Base-by-base conservation (phyloP, 345 rosid genomes). In the Syzygium grande region DNA sequence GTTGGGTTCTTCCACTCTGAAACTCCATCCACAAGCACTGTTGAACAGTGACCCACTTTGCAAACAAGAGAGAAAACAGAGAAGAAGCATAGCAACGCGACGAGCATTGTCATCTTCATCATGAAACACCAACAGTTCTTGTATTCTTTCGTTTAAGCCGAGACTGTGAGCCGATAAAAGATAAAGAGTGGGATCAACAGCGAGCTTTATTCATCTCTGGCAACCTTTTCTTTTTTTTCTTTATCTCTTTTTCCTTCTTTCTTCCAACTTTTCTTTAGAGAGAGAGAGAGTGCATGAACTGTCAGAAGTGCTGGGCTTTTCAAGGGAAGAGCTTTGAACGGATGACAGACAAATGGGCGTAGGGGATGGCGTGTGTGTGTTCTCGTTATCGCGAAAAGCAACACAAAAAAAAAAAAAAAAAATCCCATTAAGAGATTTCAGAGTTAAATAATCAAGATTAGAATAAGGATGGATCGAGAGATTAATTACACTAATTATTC, bases 401-500 rank as follows among this genome's bases (percentile, higher is more conserved):
- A 93, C 90, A 90, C 54, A 84, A 3, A 52, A 78, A 92, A 90
- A 86, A 88, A 89, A 46, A 87, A 89, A 89, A 83, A 83, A 78
- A 30, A 51, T 30, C 27, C 80, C 83, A 52, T 13, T 80, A 77
- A 27, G 11, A 58, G 85, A 85, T 84, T 86, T 53, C 23, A 59
- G 11, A 38, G 41, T 38, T 73, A 19, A 34, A 5, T n/a, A n/a
- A 21, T 43, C 86, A 54, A 46, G 13, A 87, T 73, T 65, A 55
- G 84, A 55, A 54, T 51, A 63, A 13, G 25, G 34, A 41, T 30
- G 80, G 63, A 61, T 6, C 6, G 23, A 1, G 86, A 94, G 88
- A 95, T 22, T 17, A 38, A 94, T 94, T 95, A 95, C 90, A 91
- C 90, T 87, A 94, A 93, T 95, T 91, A 95, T 96, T 94, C 94